Percentiles rank a stretch among this genome's conserved stretches.
phyloP scores from a whole-genome alignment of 345 rosid genomes.

The Lumnitzera racemosa region DNA sequence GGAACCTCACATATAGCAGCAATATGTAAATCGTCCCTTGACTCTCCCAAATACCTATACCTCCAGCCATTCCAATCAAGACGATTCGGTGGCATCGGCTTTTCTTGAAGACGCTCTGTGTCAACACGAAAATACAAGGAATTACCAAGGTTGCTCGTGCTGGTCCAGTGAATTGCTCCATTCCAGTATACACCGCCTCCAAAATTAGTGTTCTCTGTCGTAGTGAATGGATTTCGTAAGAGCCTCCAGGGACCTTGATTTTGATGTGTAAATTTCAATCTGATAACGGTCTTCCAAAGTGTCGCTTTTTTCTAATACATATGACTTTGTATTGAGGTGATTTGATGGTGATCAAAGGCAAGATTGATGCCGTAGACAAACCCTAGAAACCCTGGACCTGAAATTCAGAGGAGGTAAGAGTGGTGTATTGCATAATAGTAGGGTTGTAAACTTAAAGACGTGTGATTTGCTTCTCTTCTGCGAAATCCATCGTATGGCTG shows the following conservation, averaged over 20 bases:
- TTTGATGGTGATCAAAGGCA: constrained; percentile 15
- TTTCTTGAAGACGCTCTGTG: constrained; percentile 5
- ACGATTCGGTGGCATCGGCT: constrained; percentile 18
- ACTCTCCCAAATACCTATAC: constrained; percentile 23
- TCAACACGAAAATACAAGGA: constrained; percentile 12
- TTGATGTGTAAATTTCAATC: constrained; percentile 11
- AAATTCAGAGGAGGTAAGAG: constrained; percentile 10
- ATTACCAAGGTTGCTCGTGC: constrained; percentile 11
- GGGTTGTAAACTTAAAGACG: constrained; percentile 22
- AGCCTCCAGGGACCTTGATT: constrained; percentile 16
- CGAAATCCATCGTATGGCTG: constrained; percentile 22
- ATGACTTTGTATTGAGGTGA: constrained; percentile 13
- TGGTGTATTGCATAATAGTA: constrained; percentile 14
- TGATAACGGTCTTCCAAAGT: not conserved
- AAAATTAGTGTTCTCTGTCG: constrained; percentile 4
- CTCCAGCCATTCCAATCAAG: constrained; percentile 11
- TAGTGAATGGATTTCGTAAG: not conserved
- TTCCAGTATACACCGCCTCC: constrained; percentile 17
- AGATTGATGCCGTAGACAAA: constrained; percentile 11
- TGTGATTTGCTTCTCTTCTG: constrained; percentile 12
- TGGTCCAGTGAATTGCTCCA: constrained; percentile 21
- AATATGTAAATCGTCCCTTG: constrained; percentile 20
- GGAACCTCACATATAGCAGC: constrained; percentile 13
- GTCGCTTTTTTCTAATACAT: constrained; percentile 13
- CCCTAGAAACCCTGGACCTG: not conserved